A percentile compares a stretch with the other conserved stretches of the same genome.
phyloP scores from a whole-genome alignment of 1,284 basidiomycete genomes.

The Ceratobasidium sp. region DNA sequence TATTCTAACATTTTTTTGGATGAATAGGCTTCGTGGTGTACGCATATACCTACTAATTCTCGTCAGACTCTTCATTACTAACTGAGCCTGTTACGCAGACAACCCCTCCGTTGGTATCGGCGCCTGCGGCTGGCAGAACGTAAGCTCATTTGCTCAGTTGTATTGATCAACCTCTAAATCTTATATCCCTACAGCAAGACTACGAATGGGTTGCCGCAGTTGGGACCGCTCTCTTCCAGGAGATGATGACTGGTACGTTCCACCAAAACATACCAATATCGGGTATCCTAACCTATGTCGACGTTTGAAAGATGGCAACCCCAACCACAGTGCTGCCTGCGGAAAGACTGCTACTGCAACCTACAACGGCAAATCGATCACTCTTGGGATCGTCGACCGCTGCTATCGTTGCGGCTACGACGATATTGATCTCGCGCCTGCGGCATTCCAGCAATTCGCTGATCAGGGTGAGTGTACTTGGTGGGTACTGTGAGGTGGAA shows the following conservation, averaged over 20 bases:
- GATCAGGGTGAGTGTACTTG: conserved; percentile 20
- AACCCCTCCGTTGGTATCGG: conserved; percentile 40
- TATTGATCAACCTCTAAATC: neutral
- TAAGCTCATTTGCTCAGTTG: neutral
- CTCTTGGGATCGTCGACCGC: conserved; percentile 40
- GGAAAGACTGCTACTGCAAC: conserved; percentile 44
- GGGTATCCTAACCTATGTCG: neutral
- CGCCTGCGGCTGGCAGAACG: conserved; percentile 44
- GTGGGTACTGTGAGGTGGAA: neutral
- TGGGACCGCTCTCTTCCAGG: conserved; percentile 27
- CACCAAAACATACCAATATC: neutral
- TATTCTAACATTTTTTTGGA: neutral
- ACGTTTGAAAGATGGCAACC: conserved; percentile 22
- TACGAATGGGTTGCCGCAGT: conserved; percentile 43
- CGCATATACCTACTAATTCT: conserved; percentile 1
- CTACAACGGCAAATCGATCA: conserved; percentile 38
- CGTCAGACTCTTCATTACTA: neutral
- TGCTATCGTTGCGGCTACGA: conserved; percentile 40
- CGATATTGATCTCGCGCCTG: conserved; percentile 37
- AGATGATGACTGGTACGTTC: conserved; percentile 20
- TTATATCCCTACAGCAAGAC: neutral
- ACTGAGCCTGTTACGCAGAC: conserved; percentile 7
- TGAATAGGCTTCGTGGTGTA: conserved; percentile 41
- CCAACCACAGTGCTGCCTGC: conserved; percentile 42
- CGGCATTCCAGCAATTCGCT: conserved; percentile 40